Evolutionary conservation across 768 basidiomycete species (phyloP).

Genomic region (Rossbeevera mucosa): DNA sequence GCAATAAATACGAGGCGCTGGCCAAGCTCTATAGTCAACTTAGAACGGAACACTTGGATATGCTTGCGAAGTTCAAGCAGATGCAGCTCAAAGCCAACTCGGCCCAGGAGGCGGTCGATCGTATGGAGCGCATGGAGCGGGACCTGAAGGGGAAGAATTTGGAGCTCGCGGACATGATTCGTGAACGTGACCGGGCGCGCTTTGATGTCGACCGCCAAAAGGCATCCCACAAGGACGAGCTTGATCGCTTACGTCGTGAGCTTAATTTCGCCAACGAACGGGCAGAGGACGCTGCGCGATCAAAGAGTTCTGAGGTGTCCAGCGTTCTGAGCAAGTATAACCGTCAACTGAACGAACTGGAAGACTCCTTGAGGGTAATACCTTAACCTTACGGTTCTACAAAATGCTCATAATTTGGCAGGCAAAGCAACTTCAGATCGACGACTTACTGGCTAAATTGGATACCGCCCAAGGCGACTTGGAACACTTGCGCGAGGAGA

Average conservation of each 20-base stretch:
- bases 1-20: conserved; percentile 97
- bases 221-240: conserved; percentile 90
- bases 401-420: conserved; percentile 32
- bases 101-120: conserved; percentile 95
- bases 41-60: conserved; percentile 93
- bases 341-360: conserved; percentile 92
- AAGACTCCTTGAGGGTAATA: conserved; percentile 85
- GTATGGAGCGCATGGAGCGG: conserved; percentile 98
- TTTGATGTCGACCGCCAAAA: conserved; percentile 95
- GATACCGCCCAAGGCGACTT: conserved; percentile 70
- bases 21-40: conserved; percentile 99
- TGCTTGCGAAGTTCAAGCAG: conserved; percentile 95
- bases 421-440: conserved; percentile 96
- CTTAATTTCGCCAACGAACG: conserved; percentile 94
- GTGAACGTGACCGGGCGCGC: conserved; percentile 91
- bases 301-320: conserved; percentile 92
- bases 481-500: conserved; percentile 85
- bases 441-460: conserved; percentile 81
- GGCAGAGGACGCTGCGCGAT: conserved; percentile 88
- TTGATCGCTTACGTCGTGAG: conserved; percentile 89
- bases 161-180: conserved; percentile 97
- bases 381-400: background rate
- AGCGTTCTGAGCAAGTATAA: conserved; percentile 88
- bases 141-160: conserved; percentile 98
- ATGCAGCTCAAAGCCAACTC: conserved; percentile 98